Base-by-base conservation (phyloP, 176 grass and related monocot species). In the Oryza punctata region DNA sequence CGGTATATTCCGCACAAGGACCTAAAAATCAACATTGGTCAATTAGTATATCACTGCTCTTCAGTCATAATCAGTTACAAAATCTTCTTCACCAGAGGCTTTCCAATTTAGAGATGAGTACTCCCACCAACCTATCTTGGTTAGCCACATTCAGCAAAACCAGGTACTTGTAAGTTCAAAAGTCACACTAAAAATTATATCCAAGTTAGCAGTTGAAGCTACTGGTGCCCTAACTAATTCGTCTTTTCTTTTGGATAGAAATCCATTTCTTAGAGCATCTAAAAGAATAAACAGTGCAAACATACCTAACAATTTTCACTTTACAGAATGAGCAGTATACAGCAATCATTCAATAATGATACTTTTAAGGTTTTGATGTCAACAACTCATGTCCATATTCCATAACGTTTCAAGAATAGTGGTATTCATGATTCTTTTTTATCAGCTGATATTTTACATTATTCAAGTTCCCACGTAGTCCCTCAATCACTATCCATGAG, bases 1-100 rank as follows among this genome's bases (percentile, higher is more conserved):
- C 2, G 87, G 97, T 63, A 99, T 89, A 90, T 96, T 99, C 32
- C 89, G 87, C 52, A 96, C 97, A 76, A 99, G 89, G 11, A 99
- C 97, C 97, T 99, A 66, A 87, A 91, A 66, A 69, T 44, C 19
- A 63, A 63, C 57, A 67, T 33, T 59, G 72, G 35, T 67, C 71
- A 83, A 82, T 87, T 37, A 82, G 52, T 25, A 85, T 76, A 54
- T 18, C n/a, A 83, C 50, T 61, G n/a, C n/a, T 61, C 2, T 6
- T 61, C 28, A 78, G n/a, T 37, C 41, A 65, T n/a, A 60, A 69
- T 78, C 32, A 83, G 61, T 9, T 67, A 2, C 0, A 78, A 73
- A 80, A 78, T 61, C 21, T 68, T 68, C 49, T 86, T 61, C 26
- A 78, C 18, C 15, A 69, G 29, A 16, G 67, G 11, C 5, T 29